Percentiles rank a stretch among this genome's conserved stretches.
Conservation (phyloP, 2,329 filamentous ascomycete species). For the Cadophora sp. region DNA sequence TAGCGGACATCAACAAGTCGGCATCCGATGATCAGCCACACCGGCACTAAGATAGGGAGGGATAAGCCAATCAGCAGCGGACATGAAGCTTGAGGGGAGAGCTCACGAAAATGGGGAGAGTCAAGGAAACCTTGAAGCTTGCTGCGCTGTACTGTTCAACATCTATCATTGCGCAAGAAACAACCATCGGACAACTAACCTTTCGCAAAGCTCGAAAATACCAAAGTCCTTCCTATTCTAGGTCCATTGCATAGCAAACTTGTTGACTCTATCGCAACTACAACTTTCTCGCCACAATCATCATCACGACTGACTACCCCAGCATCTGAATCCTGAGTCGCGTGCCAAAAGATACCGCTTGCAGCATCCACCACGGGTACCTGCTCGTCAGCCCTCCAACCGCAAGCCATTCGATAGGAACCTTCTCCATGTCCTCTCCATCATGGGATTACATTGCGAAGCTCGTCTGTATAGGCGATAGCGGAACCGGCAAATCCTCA, state of each 20-base stretch:
- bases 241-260: too few relatives aligned
- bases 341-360: conserved; percentile 19
- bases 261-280: background rate
- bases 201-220: background rate
- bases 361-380: conserved; percentile 3
- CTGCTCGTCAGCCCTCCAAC: conserved; percentile 22
- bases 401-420: conserved; percentile 15
- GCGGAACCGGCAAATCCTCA: conserved; percentile 92
- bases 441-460: conserved; percentile 99
- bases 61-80: conserved; percentile 11
- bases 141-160: background rate
- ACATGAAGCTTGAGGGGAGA: background rate
- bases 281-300: conserved; percentile 7
- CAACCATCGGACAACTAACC: background rate
- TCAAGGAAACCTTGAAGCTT: background rate
- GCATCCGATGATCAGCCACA: conserved; percentile 9
- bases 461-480: conserved; percentile 96
- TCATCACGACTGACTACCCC: conserved; percentile 4
- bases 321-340: conserved; percentile 17
- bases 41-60: conserved; percentile 8
- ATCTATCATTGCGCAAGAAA: background rate
- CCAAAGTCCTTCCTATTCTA: background rate
- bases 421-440: conserved; percentile 59
- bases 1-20: background rate
- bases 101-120: conserved; percentile 10